These are phyloP conservation scores for Scedosporium minutisporum DNA, from an alignment of 2,329 filamentous ascomycete genomes.

Conservation along the genomic window DNA sequence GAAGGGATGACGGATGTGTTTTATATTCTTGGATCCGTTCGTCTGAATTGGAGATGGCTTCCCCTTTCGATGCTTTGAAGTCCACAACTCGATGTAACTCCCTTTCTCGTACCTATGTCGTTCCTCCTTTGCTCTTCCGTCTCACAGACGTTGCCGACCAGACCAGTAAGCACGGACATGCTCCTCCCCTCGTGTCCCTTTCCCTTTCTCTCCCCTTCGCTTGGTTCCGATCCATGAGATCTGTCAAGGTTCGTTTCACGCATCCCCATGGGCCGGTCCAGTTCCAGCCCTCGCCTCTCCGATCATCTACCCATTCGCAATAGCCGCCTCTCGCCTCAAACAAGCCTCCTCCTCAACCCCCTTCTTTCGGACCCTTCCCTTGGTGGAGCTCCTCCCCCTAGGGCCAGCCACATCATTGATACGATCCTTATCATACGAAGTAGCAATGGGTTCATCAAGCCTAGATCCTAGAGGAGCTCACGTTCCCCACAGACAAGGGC, in stretches of 20 bases:
- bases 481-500: neutral
- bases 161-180: neutral
- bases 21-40: conserved; percentile 3
- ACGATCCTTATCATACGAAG: neutral
- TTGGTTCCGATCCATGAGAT: neutral
- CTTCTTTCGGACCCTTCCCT: neutral
- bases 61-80: neutral
- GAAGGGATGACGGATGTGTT: neutral
- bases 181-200: neutral
- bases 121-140: neutral
- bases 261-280: neutral
- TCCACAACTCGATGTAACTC: no score
- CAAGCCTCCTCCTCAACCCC: neutral
- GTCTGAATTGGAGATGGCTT: neutral
- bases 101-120: neutral
- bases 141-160: no score
- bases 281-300: neutral
- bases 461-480: no score
- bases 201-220: neutral
- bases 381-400: neutral
- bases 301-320: conserved; percentile 5
- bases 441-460: no score
- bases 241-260: conserved; percentile 3
- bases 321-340: neutral
- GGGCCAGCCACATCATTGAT: neutral